phyloP scores from a whole-genome alignment of 2,329 filamentous ascomycete species.

The Fusarium ambrosium region DNA sequence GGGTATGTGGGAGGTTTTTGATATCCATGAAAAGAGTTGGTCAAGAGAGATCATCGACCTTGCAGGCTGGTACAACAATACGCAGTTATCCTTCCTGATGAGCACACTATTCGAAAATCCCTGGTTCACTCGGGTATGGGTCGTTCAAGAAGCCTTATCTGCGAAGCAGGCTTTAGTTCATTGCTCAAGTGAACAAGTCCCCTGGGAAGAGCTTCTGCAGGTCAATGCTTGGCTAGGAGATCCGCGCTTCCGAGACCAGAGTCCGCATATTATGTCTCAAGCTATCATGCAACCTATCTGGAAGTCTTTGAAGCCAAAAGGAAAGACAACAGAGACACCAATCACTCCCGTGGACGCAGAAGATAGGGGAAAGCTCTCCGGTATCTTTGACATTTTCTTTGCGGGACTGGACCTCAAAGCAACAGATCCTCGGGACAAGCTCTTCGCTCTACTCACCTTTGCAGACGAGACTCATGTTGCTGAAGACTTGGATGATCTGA shows the following conservation, averaged over 20 bases:
- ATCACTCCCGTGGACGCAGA: not conserved
- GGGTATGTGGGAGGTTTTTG: conserved; percentile 29
- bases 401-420: conserved; percentile 34
- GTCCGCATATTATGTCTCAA: conserved; percentile 19
- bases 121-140: conserved; percentile 36
- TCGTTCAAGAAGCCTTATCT: conserved; percentile 34
- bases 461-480: conserved; percentile 27
- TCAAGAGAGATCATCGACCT: conserved; percentile 26
- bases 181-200: not conserved
- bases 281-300: conserved; percentile 34
- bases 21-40: conserved; percentile 15
- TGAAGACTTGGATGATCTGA: conserved; percentile 17
- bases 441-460: conserved; percentile 33
- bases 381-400: conserved; percentile 31
- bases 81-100: conserved; percentile 27
- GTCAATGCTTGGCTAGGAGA: conserved; percentile 26
- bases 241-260: conserved; percentile 7
- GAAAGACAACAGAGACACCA: not conserved
- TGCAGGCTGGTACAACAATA: conserved; percentile 30
- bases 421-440: conserved; percentile 31
- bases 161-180: conserved; percentile 6
- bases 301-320: conserved; percentile 18
- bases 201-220: conserved; percentile 27
- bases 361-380: not conserved
- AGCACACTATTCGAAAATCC: conserved; percentile 29